Evolutionary conservation across 129 eudicot genomes (phyloP).

Genomic region (Flaveria bidentis): DNA sequence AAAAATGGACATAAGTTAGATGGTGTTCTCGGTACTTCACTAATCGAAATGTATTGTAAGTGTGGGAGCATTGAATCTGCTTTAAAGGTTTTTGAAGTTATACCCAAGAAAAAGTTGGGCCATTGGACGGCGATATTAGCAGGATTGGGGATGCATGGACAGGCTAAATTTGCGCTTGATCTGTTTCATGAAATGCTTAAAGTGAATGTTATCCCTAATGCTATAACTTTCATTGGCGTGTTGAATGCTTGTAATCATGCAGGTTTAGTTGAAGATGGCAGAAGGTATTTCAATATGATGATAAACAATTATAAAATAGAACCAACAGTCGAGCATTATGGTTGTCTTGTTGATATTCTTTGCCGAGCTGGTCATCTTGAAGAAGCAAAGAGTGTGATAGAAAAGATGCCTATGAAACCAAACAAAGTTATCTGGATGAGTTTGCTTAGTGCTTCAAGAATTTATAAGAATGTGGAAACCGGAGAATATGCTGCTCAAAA

Average conservation of each 20-base stretch:
- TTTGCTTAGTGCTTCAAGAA: conserved; percentile 66
- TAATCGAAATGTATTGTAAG: conserved; percentile 50
- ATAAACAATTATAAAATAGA: conserved; percentile 45
- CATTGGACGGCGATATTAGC: conserved; percentile 52
- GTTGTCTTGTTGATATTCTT: conserved; percentile 87
- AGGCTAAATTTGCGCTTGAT: conserved; percentile 41
- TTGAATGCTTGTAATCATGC: conserved; percentile 85
- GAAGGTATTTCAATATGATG: conserved; percentile 66
- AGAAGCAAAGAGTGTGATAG: conserved; percentile 64
- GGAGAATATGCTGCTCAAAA: conserved; percentile 54
- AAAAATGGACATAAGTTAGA: conserved; percentile 40
- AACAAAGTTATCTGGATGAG: conserved; percentile 85
- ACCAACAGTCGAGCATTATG: conserved; percentile 80
- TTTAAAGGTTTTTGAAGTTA: conserved; percentile 31
- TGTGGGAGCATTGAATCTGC: conserved; percentile 48
- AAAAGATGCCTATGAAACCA: conserved; percentile 72
- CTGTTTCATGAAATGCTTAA: conserved; percentile 37
- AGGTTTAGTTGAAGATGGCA: conserved; percentile 66
- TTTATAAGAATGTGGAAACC: conserved; percentile 58
- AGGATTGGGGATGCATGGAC: conserved; percentile 48
- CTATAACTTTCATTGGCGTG: conserved; percentile 49
- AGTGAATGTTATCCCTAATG: conserved; percentile 35
- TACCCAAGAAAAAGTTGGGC: conserved; percentile 39
- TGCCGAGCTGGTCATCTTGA: conserved; percentile 77
- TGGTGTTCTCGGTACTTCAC: conserved; percentile 40